Percentiles rank a stretch among this genome's conserved stretches.
phyloP scores from a whole-genome alignment of 23 red algal species.

The Chondrus crispus region DNA sequence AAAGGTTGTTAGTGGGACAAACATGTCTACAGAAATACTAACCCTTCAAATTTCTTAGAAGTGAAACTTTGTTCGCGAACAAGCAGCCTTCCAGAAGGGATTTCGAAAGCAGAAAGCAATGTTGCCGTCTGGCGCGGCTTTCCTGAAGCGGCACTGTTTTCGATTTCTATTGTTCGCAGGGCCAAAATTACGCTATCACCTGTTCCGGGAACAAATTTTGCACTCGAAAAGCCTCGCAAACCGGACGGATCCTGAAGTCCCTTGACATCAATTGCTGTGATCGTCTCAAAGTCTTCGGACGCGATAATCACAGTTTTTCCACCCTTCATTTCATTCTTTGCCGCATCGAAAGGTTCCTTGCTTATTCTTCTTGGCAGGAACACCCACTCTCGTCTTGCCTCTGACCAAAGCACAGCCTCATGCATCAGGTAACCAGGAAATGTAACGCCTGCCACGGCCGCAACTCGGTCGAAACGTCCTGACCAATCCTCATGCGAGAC shows the following conservation, averaged over 20 bases:
- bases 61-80: neutral
- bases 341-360: constrained; percentile 51
- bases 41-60: neutral
- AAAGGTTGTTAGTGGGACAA: neutral
- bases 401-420: constrained; percentile 83
- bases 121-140: neutral
- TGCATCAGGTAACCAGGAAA: constrained; percentile 90
- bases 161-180: constrained; percentile 63
- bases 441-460: constrained; percentile 31
- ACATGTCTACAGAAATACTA: neutral
- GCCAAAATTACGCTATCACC: constrained; percentile 51
- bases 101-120: constrained; percentile 55
- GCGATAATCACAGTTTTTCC: constrained; percentile 68
- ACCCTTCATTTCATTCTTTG: constrained; percentile 41
- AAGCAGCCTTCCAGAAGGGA: constrained; percentile 2
- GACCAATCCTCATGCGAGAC: constrained; percentile 79
- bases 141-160: neutral
- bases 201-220: constrained; percentile 80
- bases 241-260: neutral
- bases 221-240: constrained; percentile 74
- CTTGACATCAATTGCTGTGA: constrained; percentile 10
- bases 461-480: constrained; percentile 38
- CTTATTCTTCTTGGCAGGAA: constrained; percentile 73
- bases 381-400: constrained; percentile 54
- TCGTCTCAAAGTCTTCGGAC: constrained; percentile 41